Percentiles rank a stretch among this genome's conserved stretches.
These are phyloP conservation scores for Lichtheimia corymbifera DNA, from an alignment of 371 early-diverging fungal species.

Conservation along the genomic window DNA sequence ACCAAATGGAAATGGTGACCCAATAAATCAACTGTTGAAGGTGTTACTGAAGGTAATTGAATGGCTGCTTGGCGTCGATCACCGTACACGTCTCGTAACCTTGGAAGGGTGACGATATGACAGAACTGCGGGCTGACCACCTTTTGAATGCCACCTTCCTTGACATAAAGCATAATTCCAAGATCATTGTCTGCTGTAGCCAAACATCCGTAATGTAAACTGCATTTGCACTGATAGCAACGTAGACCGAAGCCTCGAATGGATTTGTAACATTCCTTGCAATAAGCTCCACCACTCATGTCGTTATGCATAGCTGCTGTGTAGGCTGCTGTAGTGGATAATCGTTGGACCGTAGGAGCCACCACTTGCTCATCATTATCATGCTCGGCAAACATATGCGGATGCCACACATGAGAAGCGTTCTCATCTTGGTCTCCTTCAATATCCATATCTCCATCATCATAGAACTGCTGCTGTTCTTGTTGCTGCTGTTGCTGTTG, in stretches of 20 bases:
- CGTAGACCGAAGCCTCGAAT: slow-evolving; percentile 54
- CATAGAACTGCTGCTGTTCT: neutral
- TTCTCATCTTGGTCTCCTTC: neutral
- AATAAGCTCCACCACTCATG: slow-evolving; percentile 32
- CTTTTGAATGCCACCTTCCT: slow-evolving; percentile 46
- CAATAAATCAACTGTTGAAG: slow-evolving; percentile 10
- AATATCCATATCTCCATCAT: neutral
- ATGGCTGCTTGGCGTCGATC: slow-evolving; percentile 12
- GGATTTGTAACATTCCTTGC: slow-evolving; percentile 53
- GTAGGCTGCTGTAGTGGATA: neutral
- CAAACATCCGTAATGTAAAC: slow-evolving; percentile 41
- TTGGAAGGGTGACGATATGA: slow-evolving; percentile 24
- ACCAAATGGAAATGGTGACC: slow-evolving; percentile 56
- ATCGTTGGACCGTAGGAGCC: slow-evolving; percentile 5
- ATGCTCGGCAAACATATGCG: slow-evolving; percentile 37
- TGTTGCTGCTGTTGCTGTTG: neutral
- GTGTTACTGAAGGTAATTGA: neutral
- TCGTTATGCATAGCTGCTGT: slow-evolving; percentile 16
- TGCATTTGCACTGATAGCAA: slow-evolving; percentile 55
- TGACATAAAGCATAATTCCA: slow-evolving; percentile 43
- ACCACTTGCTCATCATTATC: slow-evolving; percentile 6
- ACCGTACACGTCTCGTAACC: too few relatives aligned
- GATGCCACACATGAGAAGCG: slow-evolving; percentile 44
- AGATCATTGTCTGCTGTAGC: slow-evolving; percentile 25
- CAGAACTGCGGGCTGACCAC: slow-evolving; percentile 51